Conservation (phyloP, 2,329 filamentous ascomycete genomes). For the Parascedosporium putredinis region DNA sequence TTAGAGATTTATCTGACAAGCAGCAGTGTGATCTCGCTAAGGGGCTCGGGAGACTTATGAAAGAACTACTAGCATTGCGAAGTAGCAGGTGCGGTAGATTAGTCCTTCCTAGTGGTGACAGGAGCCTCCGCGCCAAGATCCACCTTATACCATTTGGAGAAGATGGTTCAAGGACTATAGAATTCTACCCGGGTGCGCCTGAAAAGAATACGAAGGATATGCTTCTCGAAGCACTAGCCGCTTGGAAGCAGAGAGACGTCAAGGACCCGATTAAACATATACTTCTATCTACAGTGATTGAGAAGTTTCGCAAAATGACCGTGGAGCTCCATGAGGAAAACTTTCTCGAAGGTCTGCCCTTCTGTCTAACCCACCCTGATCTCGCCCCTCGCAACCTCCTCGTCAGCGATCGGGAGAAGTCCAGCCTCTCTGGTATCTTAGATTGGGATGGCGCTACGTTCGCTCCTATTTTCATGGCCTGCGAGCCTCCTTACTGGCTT, state of each 20-base stretch:
- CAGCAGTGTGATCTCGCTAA: background rate
- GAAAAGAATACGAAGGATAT: background rate
- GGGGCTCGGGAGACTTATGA: background rate
- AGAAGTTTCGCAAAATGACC: background rate
- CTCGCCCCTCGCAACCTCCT: slow-evolving; percentile 1
- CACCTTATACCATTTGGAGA: background rate
- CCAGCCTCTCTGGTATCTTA: background rate
- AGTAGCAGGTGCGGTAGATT: background rate
- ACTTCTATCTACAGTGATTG: background rate
- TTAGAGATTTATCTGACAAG: background rate
- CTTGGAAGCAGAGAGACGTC: background rate
- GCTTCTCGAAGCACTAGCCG: background rate
- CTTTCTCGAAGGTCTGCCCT: background rate
- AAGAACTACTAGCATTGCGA: background rate
- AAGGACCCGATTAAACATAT: background rate
- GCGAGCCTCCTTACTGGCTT: background rate
- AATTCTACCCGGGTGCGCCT: no score
- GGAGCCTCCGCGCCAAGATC: background rate
- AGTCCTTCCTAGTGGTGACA: background rate
- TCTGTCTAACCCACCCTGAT: background rate
- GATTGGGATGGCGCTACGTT: background rate
- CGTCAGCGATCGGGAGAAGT: background rate
- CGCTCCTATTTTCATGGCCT: background rate
- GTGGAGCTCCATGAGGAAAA: background rate
- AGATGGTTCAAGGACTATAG: no score